Evolutionary conservation across 2,329 filamentous ascomycete species (phyloP).

Genomic region (Xylaria sp.): DNA sequence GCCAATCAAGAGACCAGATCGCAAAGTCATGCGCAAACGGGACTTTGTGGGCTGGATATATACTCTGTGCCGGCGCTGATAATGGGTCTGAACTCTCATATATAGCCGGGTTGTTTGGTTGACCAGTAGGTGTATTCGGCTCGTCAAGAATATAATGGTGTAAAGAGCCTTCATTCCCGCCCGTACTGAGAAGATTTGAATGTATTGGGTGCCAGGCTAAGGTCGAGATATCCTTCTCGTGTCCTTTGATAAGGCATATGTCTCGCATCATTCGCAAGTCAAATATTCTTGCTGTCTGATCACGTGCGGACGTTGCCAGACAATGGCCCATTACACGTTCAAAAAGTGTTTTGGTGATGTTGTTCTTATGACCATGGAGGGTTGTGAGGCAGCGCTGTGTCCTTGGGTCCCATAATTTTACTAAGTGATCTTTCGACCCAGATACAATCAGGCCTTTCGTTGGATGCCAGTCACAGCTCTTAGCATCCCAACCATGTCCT

Average conservation of each 20-base stretch:
- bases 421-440: constrained; percentile 95
- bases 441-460: constrained; percentile 94
- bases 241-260: constrained; percentile 89
- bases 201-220: constrained; percentile 95
- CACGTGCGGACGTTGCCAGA: constrained; percentile 90
- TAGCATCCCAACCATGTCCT: constrained; percentile 98
- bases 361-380: constrained; percentile 96
- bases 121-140: constrained; percentile 82
- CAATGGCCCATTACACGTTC: constrained; percentile 85
- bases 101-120: constrained; percentile 76
- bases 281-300: constrained; percentile 92
- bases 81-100: constrained; percentile 85
- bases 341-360: constrained; percentile 91
- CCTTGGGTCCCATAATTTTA: constrained; percentile 98
- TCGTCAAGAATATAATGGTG: constrained; percentile 97
- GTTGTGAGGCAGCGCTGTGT: constrained; percentile 90
- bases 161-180: constrained; percentile 87
- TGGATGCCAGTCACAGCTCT: constrained; percentile 97
- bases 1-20: constrained; percentile 98
- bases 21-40: constrained; percentile 92
- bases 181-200: constrained; percentile 86
- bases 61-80: constrained; percentile 85
- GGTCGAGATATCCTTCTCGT: constrained; percentile 95
- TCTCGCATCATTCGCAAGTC: constrained; percentile 99
- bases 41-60: constrained; percentile 88